Percentiles rank a stretch among this genome's conserved stretches.
Evolutionary conservation across 139 green algal genomes (phyloP).

Genomic region (Parachlorella kessleri): DNA sequence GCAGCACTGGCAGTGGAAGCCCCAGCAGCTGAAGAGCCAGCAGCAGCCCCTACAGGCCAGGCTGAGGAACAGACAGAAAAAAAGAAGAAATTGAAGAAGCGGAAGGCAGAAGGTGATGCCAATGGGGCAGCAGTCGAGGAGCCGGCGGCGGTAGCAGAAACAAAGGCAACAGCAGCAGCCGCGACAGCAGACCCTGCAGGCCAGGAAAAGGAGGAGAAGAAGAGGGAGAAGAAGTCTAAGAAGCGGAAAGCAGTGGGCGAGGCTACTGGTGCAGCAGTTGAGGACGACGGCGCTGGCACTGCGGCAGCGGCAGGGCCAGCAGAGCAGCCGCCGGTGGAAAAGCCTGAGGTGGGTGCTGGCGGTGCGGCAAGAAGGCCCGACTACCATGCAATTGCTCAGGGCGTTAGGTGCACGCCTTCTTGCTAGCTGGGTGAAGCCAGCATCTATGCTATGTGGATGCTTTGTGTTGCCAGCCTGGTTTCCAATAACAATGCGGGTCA

Average conservation of each 20-base stretch:
- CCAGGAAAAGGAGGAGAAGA: conserved; percentile 15
- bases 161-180: conserved; percentile 17
- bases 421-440: too few species aligned
- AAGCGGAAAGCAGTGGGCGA: conserved; percentile 15
- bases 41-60: background rate
- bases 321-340: background rate
- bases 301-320: background rate
- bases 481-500: too few species aligned
- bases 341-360: too few species aligned
- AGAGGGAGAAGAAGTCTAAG: conserved; percentile 37
- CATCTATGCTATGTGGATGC: too few species aligned
- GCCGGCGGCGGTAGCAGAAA: conserved; percentile 20
- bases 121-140: background rate
- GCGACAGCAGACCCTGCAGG: background rate
- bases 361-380: too few species aligned
- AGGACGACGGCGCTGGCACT: too few species aligned
- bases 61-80: conserved; percentile 10
- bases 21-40: background rate
- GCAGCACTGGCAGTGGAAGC: too few species aligned
- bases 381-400: too few species aligned
- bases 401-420: too few species aligned
- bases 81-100: conserved; percentile 7
- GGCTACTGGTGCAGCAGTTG: background rate
- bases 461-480: too few species aligned
- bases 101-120: background rate